Evolutionary conservation across 352 stramenopile genomes (phyloP).

Genomic region (Globisporangium polare): DNA sequence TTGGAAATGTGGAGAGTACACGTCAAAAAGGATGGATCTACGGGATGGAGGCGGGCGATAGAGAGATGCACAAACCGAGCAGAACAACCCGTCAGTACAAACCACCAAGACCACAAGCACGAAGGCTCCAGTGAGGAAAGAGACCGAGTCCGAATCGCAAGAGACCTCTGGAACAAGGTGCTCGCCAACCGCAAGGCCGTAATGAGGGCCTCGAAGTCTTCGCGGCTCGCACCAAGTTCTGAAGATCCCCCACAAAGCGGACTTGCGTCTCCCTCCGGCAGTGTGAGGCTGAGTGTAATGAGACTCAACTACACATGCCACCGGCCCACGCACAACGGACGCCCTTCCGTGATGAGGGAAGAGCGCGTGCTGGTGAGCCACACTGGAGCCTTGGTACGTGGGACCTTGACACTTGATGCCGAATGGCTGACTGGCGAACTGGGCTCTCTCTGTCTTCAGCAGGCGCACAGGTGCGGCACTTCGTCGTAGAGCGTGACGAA

Average conservation of each 20-base stretch:
- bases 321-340: neutral
- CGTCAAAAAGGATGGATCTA: neutral
- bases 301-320: conserved; percentile 13
- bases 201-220: conserved; percentile 23
- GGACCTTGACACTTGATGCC: neutral
- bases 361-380: conserved; percentile 32
- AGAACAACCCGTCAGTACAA: neutral
- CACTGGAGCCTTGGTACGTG: conserved; percentile 11
- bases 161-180: neutral
- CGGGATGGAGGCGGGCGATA: neutral
- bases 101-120: neutral
- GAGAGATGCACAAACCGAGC: neutral
- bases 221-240: neutral
- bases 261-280: neutral
- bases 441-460: neutral
- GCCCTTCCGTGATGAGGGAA: conserved; percentile 29
- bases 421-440: neutral
- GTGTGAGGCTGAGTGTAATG: conserved; percentile 19
- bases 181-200: conserved; percentile 10
- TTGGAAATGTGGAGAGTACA: neutral
- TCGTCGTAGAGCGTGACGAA: conserved; percentile 65
- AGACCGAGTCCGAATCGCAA: neutral
- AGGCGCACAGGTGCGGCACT: conserved; percentile 37
- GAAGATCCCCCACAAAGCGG: neutral
- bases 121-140: neutral